phyloP scores from a whole-genome alignment of 1,139 yeast species.

The Saccharomyces uvarum region DNA sequence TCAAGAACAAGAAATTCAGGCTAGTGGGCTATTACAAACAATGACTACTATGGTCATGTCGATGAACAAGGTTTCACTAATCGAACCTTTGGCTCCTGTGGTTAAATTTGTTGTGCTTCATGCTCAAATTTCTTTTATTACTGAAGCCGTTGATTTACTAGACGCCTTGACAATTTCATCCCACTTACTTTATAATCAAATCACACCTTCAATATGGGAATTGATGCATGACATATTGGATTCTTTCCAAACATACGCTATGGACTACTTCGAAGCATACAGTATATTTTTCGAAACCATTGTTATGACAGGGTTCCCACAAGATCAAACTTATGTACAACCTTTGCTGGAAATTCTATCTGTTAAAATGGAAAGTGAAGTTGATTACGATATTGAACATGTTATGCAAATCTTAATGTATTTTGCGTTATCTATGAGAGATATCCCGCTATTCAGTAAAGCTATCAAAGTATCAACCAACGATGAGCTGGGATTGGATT shows the following conservation, averaged over 20 bases:
- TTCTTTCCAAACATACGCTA: constrained; percentile 48
- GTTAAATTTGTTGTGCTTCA: constrained; percentile 58
- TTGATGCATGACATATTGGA: constrained; percentile 34
- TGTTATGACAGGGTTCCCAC: constrained; percentile 57
- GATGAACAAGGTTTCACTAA: constrained; percentile 71
- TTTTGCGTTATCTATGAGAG: constrained; percentile 30
- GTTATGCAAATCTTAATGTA: constrained; percentile 35
- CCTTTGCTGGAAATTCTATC: constrained; percentile 26
- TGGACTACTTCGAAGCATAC: constrained; percentile 69
- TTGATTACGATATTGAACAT: constrained; percentile 37
- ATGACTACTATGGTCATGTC: constrained; percentile 79
- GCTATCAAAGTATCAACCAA: constrained; percentile 26
- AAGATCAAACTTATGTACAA: constrained; percentile 36
- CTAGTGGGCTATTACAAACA: constrained; percentile 77
- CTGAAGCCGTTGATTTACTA: constrained; percentile 73
- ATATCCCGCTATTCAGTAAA: constrained; percentile 33
- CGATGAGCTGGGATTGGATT: constrained; percentile 28
- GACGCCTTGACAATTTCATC: constrained; percentile 33
- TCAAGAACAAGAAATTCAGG: constrained; percentile 83
- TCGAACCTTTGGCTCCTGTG: constrained; percentile 65
- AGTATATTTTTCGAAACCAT: constrained; percentile 70
- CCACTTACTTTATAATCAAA: constrained; percentile 24
- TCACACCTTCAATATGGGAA: constrained; percentile 35
- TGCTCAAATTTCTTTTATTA: constrained; percentile 64
- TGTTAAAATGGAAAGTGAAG: constrained; percentile 33